phyloP scores from a whole-genome alignment of 108 stramenopile species.

The Cyclotella cryptica region DNA sequence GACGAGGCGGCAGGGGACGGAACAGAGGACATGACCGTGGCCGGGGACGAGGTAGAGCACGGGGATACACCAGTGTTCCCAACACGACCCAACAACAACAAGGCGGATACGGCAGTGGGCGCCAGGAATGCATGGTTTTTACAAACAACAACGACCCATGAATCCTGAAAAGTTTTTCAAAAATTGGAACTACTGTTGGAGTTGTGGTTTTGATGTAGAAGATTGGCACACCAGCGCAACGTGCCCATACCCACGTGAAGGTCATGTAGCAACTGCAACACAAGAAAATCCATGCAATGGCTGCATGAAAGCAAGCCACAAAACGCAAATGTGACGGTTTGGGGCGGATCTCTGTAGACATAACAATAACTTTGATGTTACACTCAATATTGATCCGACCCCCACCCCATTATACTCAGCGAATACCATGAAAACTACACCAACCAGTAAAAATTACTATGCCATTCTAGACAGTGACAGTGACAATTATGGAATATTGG shows the following conservation, averaged over 20 bases:
- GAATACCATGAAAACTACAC: neutral
- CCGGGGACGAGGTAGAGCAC: too few species aligned
- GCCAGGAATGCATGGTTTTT: neutral
- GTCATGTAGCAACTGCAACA: neutral
- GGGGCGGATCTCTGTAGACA: constrained; percentile 11
- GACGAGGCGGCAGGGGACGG: too few species aligned
- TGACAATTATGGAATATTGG: neutral
- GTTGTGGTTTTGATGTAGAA: neutral
- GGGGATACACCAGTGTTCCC: too few species aligned
- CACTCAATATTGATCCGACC: neutral
- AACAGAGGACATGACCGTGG: too few species aligned
- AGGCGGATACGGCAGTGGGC: neutral
- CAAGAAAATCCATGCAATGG: neutral
- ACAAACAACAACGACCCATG: neutral
- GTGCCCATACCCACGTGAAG: neutral
- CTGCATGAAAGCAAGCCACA: neutral
- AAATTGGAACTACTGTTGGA: constrained; percentile 26
- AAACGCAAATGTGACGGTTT: constrained; percentile 14
- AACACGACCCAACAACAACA: too few species aligned
- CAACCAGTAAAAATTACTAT: neutral
- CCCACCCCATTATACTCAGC: too few species aligned
- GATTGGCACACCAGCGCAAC: neutral
- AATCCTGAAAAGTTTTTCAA: neutral
- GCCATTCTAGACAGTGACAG: too few species aligned
- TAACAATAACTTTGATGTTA: neutral